These are phyloP conservation scores for Spathaspora arborariae DNA, from an alignment of 805 yeast genomes.

Conservation along the genomic window DNA sequence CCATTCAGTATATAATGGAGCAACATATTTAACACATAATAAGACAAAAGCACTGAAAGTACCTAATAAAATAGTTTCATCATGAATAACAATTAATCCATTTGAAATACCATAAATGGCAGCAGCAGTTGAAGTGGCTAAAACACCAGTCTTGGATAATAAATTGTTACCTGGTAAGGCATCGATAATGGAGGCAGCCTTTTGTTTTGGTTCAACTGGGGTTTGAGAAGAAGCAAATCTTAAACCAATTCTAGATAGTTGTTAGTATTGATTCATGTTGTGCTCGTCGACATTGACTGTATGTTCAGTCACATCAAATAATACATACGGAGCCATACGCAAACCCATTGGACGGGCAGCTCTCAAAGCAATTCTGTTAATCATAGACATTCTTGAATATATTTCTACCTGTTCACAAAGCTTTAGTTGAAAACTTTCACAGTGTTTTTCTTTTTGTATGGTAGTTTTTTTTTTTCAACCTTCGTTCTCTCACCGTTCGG, in stretches of 20 bases:
- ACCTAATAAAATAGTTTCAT: slow-evolving; percentile 81
- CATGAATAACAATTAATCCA: slow-evolving; percentile 89
- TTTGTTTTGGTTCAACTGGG: slow-evolving; percentile 81
- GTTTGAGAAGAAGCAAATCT: slow-evolving; percentile 67
- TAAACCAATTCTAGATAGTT: slow-evolving; percentile 45
- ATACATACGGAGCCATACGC: slow-evolving; percentile 43
- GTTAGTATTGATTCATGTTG: slow-evolving; percentile 25
- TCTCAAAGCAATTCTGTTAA: slow-evolving; percentile 42
- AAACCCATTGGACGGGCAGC: slow-evolving; percentile 41
- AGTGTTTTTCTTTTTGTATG: background rate
- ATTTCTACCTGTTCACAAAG: background rate
- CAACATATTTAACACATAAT: slow-evolving; percentile 79
- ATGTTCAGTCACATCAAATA: background rate
- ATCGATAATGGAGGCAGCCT: slow-evolving; percentile 85
- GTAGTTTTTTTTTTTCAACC: background rate
- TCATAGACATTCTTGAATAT: slow-evolving; percentile 30
- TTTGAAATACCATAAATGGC: slow-evolving; percentile 91
- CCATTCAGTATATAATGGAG: slow-evolving; percentile 93
- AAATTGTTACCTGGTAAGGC: slow-evolving; percentile 90
- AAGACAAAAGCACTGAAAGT: slow-evolving; percentile 77
- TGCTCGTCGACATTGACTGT: background rate
- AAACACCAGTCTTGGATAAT: slow-evolving; percentile 88
- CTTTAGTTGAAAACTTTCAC: slow-evolving; percentile 3
- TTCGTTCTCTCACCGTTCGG: slow-evolving; percentile 14
- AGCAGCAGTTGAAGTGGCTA: slow-evolving; percentile 94